phyloP scores from a whole-genome alignment of 2,329 filamentous ascomycete genomes.

The Didymella exigua region DNA sequence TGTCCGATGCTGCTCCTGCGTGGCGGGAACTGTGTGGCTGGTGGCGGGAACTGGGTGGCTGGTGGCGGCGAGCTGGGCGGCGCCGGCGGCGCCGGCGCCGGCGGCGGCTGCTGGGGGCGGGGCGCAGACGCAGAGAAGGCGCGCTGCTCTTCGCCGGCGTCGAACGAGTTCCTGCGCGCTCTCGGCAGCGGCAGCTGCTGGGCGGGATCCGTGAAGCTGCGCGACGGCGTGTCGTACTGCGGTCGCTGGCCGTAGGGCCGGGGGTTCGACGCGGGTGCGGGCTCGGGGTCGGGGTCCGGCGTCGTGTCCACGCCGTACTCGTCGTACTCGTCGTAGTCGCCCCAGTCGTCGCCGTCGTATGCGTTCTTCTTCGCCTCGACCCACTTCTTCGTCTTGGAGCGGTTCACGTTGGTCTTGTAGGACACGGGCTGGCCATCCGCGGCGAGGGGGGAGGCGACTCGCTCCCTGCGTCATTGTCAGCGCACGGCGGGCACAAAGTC shows the following conservation, averaged over 20 bases:
- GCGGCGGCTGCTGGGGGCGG: conserved; percentile 22
- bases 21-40: conserved; percentile 58
- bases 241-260: conserved; percentile 49
- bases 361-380: conserved; percentile 83
- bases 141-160: conserved; percentile 59
- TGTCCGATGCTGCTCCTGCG: conserved; percentile 67
- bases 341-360: conserved; percentile 96
- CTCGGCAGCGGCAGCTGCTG: conserved; percentile 33
- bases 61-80: conserved; percentile 34
- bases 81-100: too few species aligned
- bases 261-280: conserved; percentile 50
- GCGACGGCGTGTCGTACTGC: conserved; percentile 29
- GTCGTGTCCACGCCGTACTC: conserved; percentile 59
- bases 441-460: conserved; percentile 33
- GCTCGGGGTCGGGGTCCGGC: conserved; percentile 48
- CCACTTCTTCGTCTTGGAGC: conserved; percentile 93
- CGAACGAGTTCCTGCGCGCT: conserved; percentile 58
- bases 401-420: conserved; percentile 86
- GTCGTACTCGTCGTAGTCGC: conserved; percentile 65
- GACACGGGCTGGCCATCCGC: conserved; percentile 54
- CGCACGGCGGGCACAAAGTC: not conserved
- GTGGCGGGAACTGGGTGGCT: conserved; percentile 56
- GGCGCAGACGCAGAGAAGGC: conserved; percentile 52
- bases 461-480: conserved; percentile 36
- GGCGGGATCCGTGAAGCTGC: conserved; percentile 52